Percentiles rank a stretch among this genome's conserved stretches.
phyloP scores from a whole-genome alignment of 2,329 filamentous ascomycete genomes.

The Dactylellina haptotyla region DNA sequence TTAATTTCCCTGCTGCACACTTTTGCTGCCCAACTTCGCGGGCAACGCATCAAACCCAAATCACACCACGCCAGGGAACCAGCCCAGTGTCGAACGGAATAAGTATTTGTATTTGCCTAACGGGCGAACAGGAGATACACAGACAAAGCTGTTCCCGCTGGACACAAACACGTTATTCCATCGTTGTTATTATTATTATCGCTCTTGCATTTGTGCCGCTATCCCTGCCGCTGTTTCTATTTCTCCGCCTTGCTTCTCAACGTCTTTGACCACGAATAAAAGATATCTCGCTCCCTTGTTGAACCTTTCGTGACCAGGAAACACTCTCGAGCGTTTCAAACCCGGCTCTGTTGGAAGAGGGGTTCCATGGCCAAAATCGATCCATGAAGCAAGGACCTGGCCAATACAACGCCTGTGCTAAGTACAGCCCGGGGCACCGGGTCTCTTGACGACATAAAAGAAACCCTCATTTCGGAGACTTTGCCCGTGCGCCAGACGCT shows the following conservation, averaged over 20 bases:
- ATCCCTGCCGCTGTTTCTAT: slow-evolving; percentile 11
- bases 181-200: no score
- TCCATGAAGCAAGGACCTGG: slow-evolving; percentile 35
- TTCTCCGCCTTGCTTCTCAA: not conserved
- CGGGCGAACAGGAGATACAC: no score
- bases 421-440: slow-evolving; percentile 30
- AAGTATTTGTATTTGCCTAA: no score
- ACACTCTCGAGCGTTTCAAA: slow-evolving; percentile 34
- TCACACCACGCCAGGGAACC: slow-evolving; percentile 28
- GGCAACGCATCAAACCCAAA: slow-evolving; percentile 35
- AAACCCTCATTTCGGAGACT: slow-evolving; percentile 52
- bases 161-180: no score
- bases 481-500: slow-evolving; percentile 35
- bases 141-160: no score
- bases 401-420: slow-evolving; percentile 37
- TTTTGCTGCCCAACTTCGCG: slow-evolving; percentile 22
- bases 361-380: slow-evolving; percentile 15
- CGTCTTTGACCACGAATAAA: no score
- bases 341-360: slow-evolving; percentile 16
- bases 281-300: no score
- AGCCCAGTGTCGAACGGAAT: no score
- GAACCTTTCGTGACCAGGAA: not conserved
- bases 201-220: not conserved
- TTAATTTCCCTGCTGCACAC: slow-evolving; percentile 38
- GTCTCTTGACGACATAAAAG: slow-evolving; percentile 39